Evolutionary conservation across 805 yeast species (phyloP), one percentile per base, ranked within the genome.

Genomic region (Candida incommunis): DNA sequence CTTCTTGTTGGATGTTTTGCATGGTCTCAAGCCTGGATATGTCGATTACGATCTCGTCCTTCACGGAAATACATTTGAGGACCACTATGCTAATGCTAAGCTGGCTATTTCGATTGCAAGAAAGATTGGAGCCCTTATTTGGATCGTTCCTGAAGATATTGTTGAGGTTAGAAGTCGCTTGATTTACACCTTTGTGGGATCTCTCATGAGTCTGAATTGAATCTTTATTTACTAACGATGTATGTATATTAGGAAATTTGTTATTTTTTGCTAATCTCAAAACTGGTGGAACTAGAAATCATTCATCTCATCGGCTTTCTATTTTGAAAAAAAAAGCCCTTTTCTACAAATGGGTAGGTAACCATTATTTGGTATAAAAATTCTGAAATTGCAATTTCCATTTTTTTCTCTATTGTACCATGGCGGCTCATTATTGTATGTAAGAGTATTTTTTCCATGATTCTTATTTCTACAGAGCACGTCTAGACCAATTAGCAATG

Each of bases 131-230:
- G 98, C 96, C 35, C 76, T 92, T 61, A 92, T 92, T 58, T 92
- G 96, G 96, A 74, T 92, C 54, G 96, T 92, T n/a, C 98, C 98
- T n/a, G 98, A 92, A 65, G 98, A 92, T 68, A 92, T 92, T 58
- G 83, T 80, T 57, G 97, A 90, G 68, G 96, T 92, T 40, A 82
- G 97, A 66, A 75, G 95, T 41, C 78, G 97, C 64, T 78, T 92
- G 68, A 83, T 92, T 47, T 75, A 87, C 62, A 87, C 97, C 1
- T 92, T 92, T 62, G 85, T 92, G 50, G 98, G 96, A 45, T 85
- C 96, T 43, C 75, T 92, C 64, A 92, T 92, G 98, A 69, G 88
- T 7, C 64, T 83, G 46, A 58, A 46, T 44, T 25, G 13, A 13
- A 9, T 25, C 7, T 25, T 13, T 25, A 25, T 25, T 13, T 25